These are phyloP conservation scores for Ogataea glucozyma DNA, from an alignment of 805 yeast genomes.

Conservation along the genomic window DNA sequence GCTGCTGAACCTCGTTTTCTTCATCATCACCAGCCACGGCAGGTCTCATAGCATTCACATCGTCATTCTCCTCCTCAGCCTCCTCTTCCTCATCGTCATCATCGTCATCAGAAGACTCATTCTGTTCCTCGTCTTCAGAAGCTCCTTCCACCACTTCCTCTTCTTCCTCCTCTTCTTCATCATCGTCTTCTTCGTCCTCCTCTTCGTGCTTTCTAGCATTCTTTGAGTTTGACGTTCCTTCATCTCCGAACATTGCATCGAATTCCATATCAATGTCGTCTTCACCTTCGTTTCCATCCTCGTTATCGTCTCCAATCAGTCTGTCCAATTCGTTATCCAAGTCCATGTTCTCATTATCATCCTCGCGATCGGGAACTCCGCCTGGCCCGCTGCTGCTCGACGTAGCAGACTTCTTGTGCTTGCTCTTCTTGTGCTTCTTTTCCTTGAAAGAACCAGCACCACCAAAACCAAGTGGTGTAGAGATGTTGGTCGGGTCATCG, in stretches of 20 bases:
- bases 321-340: conserved; percentile 35
- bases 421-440: conserved; percentile 23
- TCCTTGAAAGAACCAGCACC: too few species aligned
- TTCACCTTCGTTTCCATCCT: conserved; percentile 40
- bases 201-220: conserved; percentile 38
- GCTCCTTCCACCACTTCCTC: conserved; percentile 46
- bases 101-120: conserved; percentile 45
- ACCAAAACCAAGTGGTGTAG: conserved; percentile 24
- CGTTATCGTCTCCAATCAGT: conserved; percentile 29
- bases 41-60: conserved; percentile 37
- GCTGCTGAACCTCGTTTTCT: conserved; percentile 55
- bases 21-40: conserved; percentile 33
- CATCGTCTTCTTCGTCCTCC: conserved; percentile 45
- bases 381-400: conserved; percentile 7
- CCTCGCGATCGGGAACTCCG: too few species aligned
- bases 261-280: conserved; percentile 26
- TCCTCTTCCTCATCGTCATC: conserved; percentile 51
- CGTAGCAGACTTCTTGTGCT: conserved; percentile 18
- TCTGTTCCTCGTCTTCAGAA: conserved; percentile 46
- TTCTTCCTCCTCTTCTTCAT: conserved; percentile 47
- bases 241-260: conserved; percentile 20
- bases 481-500: conserved; percentile 37
- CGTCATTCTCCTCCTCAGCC: conserved; percentile 49
- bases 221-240: conserved; percentile 5
- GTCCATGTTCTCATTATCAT: conserved; percentile 40